These are phyloP conservation scores for Aspergillus felis DNA, from an alignment of 2,329 filamentous ascomycete species.

Conservation along the genomic window DNA sequence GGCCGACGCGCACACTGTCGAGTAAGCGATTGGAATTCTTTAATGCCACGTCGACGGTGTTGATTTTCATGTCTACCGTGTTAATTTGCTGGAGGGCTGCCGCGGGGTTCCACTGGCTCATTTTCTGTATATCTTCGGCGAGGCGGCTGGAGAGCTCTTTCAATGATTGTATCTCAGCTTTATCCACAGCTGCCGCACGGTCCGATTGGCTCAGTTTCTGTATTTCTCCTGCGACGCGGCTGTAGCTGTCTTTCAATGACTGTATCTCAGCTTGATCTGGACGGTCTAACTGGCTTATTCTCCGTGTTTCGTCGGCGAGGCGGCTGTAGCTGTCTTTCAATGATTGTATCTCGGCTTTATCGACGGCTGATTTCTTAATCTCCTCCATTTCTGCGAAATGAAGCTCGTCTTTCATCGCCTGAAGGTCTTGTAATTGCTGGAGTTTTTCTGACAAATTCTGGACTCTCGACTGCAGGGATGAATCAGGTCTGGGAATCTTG, in stretches of 20 bases:
- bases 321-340: background rate
- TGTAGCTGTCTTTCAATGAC: background rate
- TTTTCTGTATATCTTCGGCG: background rate
- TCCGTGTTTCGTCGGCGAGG: background rate
- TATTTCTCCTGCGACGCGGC: background rate
- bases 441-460: slow-evolving; percentile 4
- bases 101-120: background rate
- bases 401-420: slow-evolving; percentile 20
- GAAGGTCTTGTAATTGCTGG: slow-evolving; percentile 10
- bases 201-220: background rate
- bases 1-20: slow-evolving; percentile 17
- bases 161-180: background rate
- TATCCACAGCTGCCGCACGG: background rate
- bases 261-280: background rate
- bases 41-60: slow-evolving; percentile 1
- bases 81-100: slow-evolving; percentile 2
- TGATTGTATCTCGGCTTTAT: background rate
- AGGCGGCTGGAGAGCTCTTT: background rate
- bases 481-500: background rate
- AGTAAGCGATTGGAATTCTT: slow-evolving; percentile 4
- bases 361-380: background rate
- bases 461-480: slow-evolving; percentile 1
- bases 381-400: slow-evolving; percentile 17
- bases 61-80: background rate
- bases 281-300: background rate